These are phyloP conservation scores for Paraurostyla sp. DNA, from an alignment of 73 alveolate genomes.

Conservation along the genomic window DNA sequence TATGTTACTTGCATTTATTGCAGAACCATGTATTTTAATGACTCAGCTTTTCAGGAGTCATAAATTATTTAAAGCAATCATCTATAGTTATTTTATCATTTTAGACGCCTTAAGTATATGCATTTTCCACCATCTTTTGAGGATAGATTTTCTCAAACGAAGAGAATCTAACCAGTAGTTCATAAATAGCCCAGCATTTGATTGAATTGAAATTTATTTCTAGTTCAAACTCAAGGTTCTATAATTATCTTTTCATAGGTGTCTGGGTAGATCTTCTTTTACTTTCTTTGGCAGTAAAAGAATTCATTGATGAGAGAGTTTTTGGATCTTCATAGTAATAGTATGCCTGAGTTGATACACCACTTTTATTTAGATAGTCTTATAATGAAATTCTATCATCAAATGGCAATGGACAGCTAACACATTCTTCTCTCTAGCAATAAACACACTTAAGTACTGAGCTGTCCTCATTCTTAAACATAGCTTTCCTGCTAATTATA, in stretches of 20 bases:
- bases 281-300: background rate
- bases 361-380: background rate
- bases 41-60: conserved; percentile 84
- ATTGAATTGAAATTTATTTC: background rate
- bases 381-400: conserved; percentile 31
- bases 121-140: background rate
- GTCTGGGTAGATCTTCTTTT: background rate
- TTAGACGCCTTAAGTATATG: background rate
- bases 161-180: conserved; percentile 1
- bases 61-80: conserved; percentile 85
- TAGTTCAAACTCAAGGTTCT: conserved; percentile 44
- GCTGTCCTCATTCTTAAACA: background rate
- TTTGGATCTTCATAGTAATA: conserved; percentile 53
- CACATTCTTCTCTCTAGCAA: conserved; percentile 28
- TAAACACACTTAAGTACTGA: background rate
- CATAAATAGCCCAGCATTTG: conserved; percentile 46
- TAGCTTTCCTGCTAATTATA: conserved; percentile 5
- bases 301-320: background rate
- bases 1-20: conserved; percentile 77
- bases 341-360: conserved; percentile 15
- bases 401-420: conserved; percentile 38
- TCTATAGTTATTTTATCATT: conserved; percentile 57
- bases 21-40: conserved; percentile 84
- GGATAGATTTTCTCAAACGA: background rate
- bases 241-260: background rate